Percentiles rank a stretch among this genome's conserved stretches.
Evolutionary conservation across 805 yeast genomes (phyloP).

Genomic region (Metschnikowia vanudenii): DNA sequence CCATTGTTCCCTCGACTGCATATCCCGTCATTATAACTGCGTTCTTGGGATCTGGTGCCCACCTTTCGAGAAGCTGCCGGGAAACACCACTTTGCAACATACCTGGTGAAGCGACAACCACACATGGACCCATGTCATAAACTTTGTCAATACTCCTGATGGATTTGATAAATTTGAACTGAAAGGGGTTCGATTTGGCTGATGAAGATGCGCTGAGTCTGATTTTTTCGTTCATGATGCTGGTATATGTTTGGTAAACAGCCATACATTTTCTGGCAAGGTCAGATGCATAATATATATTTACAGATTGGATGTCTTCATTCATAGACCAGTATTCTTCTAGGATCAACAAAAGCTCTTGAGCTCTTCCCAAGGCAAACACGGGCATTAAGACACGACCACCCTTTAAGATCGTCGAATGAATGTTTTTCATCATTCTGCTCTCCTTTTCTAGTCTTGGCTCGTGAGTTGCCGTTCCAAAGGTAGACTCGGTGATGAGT

Average conservation of each 20-base stretch:
- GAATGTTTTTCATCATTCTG: slow-evolving; percentile 76
- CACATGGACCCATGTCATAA: slow-evolving; percentile 94
- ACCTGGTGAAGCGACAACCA: slow-evolving; percentile 96
- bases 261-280: slow-evolving; percentile 96
- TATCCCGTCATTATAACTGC: slow-evolving; percentile 90
- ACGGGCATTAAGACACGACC: slow-evolving; percentile 93
- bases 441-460: slow-evolving; percentile 84
- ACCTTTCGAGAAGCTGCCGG: slow-evolving; percentile 82
- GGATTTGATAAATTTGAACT: slow-evolving; percentile 79
- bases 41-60: slow-evolving; percentile 97
- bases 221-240: slow-evolving; percentile 94
- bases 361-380: slow-evolving; percentile 96
- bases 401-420: slow-evolving; percentile 78
- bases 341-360: slow-evolving; percentile 81
- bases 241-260: slow-evolving; percentile 92
- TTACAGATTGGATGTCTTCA: slow-evolving; percentile 76
- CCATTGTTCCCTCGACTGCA: slow-evolving; percentile 98
- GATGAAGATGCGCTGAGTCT: slow-evolving; percentile 51
- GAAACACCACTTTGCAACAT: slow-evolving; percentile 97
- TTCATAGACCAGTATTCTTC: slow-evolving; percentile 94
- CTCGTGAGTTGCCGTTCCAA: slow-evolving; percentile 96
- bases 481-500: slow-evolving; percentile 90
- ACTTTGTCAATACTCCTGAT: slow-evolving; percentile 77
- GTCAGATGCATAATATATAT: slow-evolving; percentile 87
- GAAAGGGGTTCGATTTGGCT: slow-evolving; percentile 70